phyloP scores from a whole-genome alignment of 2,329 filamentous ascomycete species.

The Aspergillus flavus region DNA sequence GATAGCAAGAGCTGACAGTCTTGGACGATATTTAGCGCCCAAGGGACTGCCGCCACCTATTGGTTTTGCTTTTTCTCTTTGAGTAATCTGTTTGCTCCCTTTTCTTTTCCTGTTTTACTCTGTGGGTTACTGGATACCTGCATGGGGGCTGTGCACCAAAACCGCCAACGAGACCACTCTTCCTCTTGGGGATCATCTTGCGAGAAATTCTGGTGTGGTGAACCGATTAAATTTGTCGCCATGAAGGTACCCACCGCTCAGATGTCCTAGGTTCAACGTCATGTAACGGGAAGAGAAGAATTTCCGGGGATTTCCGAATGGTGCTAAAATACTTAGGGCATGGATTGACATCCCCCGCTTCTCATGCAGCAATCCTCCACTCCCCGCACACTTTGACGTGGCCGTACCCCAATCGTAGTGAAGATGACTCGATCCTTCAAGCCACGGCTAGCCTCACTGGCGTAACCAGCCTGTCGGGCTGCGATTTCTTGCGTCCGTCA shows the following conservation, averaged over 20 bases:
- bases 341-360: conserved; percentile 1
- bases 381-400: conserved; percentile 1
- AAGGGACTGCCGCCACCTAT: neutral
- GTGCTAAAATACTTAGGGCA: neutral
- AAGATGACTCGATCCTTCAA: neutral
- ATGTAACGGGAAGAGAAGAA: too few species aligned
- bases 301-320: neutral
- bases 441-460: neutral
- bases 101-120: neutral
- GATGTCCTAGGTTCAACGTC: neutral
- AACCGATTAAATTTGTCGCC: neutral
- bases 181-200: too few species aligned
- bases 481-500: neutral
- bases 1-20: neutral
- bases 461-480: neutral
- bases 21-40: neutral
- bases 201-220: neutral
- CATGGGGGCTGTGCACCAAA: neutral
- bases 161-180: neutral
- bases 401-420: neutral
- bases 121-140: neutral
- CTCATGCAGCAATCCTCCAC: neutral
- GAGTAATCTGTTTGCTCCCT: neutral
- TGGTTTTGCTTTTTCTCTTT: neutral
- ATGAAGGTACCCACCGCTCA: neutral